Percentiles rank a stretch among this genome's conserved stretches.
Evolutionary conservation across 495 filamentous ascomycete genomes (phyloP).

Genomic region (Podospora pseudoanserina): DNA sequence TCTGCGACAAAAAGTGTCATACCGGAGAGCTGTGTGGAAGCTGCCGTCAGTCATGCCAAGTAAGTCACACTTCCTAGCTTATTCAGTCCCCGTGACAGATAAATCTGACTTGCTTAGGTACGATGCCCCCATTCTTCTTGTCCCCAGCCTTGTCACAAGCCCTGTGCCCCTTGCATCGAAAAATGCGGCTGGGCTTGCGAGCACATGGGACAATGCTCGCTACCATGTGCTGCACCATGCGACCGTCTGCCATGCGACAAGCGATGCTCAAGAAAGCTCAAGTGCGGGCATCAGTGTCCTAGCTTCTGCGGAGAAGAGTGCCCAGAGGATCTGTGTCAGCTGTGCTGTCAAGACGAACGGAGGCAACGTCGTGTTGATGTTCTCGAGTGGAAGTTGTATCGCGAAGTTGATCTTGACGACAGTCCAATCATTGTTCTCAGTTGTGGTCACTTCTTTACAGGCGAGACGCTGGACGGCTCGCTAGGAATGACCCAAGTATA

Average conservation of each 20-base stretch:
- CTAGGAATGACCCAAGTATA: conserved; percentile 62
- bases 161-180: conserved; percentile 64
- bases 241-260: conserved; percentile 62
- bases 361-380: conserved; percentile 32
- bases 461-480: conserved; percentile 60
- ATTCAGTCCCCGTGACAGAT: too few relatives aligned
- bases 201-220: conserved; percentile 50
- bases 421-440: conserved; percentile 47
- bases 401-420: conserved; percentile 22
- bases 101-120: background rate
- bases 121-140: conserved; percentile 53
- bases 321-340: conserved; percentile 56
- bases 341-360: conserved; percentile 39
- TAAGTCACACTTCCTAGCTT: conserved; percentile 20
- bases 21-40: conserved; percentile 46
- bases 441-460: conserved; percentile 65
- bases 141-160: conserved; percentile 53
- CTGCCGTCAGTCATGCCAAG: conserved; percentile 56
- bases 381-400: conserved; percentile 24
- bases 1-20: conserved; percentile 32
- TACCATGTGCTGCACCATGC: conserved; percentile 75
- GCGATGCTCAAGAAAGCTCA: conserved; percentile 54
- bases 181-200: conserved; percentile 51
- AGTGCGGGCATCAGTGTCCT: conserved; percentile 60
- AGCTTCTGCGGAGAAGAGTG: conserved; percentile 57